Evolutionary conservation across 306 rosid species (phyloP).

Genomic region (Cotoneaster glaucophyllus): DNA sequence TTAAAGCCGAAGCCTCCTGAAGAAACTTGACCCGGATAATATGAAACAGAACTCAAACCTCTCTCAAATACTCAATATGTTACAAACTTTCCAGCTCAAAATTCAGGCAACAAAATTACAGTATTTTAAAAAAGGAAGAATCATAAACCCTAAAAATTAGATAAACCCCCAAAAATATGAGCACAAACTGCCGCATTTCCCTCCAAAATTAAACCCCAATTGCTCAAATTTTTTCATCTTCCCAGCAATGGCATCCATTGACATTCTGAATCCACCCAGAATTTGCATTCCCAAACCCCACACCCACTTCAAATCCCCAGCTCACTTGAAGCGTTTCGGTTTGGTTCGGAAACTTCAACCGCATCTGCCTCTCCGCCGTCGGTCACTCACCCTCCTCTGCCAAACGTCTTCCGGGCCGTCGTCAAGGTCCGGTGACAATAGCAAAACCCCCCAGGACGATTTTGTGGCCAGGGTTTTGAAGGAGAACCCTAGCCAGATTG

Average conservation of each 20-base stretch:
- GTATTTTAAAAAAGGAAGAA: background rate
- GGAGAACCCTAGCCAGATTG: constrained; percentile 92
- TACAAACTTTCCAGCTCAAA: background rate
- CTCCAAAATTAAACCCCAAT: background rate
- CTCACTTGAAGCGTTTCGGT: constrained; percentile 21
- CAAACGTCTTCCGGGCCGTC: constrained; percentile 32
- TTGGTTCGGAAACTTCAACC: constrained; percentile 25
- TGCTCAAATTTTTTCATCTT: background rate
- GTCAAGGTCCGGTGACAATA: constrained; percentile 18
- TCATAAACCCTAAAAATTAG: constrained; percentile 11
- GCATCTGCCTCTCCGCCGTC: constrained; percentile 21
- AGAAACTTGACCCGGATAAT: background rate
- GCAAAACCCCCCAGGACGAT: constrained; percentile 42
- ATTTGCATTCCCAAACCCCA: constrained; percentile 38
- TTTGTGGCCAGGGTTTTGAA: constrained; percentile 70
- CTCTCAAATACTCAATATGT: background rate
- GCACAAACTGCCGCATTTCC: background rate
- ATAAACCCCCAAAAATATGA: background rate
- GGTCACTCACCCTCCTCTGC: constrained; percentile 43
- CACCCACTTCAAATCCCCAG: constrained; percentile 16
- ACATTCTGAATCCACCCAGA: constrained; percentile 47
- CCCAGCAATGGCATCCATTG: constrained; percentile 44
- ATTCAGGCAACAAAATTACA: background rate
- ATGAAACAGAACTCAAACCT: background rate
- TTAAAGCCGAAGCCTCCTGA: background rate